Evolutionary conservation across 1,284 basidiomycete species (phyloP).

Genomic region (Cutaneotrichosporon curvatum): DNA sequence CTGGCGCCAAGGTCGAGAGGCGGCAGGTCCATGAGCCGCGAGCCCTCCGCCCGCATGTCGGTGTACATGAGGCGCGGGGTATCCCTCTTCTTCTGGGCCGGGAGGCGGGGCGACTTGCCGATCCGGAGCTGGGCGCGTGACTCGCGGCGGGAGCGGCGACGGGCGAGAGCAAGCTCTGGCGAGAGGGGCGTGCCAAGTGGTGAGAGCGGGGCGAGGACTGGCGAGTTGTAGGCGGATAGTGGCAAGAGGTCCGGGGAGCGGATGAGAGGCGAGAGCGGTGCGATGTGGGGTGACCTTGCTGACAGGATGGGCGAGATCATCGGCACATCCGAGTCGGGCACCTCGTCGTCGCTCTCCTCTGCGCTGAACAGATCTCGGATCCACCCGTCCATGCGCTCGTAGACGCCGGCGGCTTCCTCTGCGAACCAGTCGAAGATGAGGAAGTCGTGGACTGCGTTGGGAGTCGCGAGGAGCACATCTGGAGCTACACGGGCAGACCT

Average conservation of each 20-base stretch:
- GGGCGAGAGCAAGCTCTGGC: not conserved
- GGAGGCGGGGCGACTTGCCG: slow-evolving; percentile 23
- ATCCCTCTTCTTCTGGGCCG: slow-evolving; percentile 11
- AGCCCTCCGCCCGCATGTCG: slow-evolving; percentile 27
- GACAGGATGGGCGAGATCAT: not conserved
- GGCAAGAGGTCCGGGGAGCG: not conserved
- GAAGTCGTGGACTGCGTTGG: slow-evolving; percentile 40
- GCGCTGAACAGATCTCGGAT: slow-evolving; percentile 24
- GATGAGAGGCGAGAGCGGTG: not conserved
- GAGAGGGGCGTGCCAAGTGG: slow-evolving; percentile 1
- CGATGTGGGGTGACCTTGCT: not conserved
- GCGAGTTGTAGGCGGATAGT: not conserved
- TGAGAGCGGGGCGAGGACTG: slow-evolving; percentile 1
- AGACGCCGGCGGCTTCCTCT: slow-evolving; percentile 29
- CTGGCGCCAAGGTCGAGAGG: not conserved
- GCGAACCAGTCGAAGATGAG: slow-evolving; percentile 41
- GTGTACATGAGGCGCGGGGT: slow-evolving; percentile 27
- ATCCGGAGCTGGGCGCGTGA: slow-evolving; percentile 12
- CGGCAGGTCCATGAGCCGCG: slow-evolving; percentile 5
- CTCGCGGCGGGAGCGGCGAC: not conserved
- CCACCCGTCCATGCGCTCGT: slow-evolving; percentile 37
- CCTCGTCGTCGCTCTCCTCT: slow-evolving; percentile 10
- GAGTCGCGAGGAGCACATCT: slow-evolving; percentile 22
- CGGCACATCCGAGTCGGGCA: not conserved
- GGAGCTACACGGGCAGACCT: slow-evolving; percentile 8